Base-by-base conservation (phyloP, 2,329 filamentous ascomycete genomes). In the Talaromyces sp. region DNA sequence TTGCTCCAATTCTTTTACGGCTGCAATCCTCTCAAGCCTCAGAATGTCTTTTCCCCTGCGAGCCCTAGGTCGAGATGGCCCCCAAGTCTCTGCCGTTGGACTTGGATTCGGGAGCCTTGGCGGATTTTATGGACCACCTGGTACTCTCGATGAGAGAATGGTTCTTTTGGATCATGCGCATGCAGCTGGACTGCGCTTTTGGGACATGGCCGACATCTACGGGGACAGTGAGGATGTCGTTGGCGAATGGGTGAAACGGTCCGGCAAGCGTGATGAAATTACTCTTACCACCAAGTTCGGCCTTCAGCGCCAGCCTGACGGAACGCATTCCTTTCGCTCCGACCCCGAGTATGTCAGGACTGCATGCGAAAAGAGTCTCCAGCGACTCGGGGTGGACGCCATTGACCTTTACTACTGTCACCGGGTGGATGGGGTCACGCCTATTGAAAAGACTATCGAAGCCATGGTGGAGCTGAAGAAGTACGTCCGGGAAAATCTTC, bases 391-490 rank as follows among this genome's bases (percentile, higher is more conserved):
- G 3, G 57, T 72, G n/a, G 62, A 68, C 17, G 62, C 66, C 0
- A 79, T 84, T 19, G 79, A 81, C 61, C 67, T 81, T 10, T 78
- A 78, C 61, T 81, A 81, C 64, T 68, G 72, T 63, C 78, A 80
- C 65, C 73, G 75, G 28, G 67, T 77, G 51, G 75, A 81, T 64
- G 65, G 65, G 1, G 64, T 73, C 22, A 70, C 71, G 30, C 70
- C 71, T 1, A 66, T 74, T 53, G 72, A 74, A 63, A 67, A 68
- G 62, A 73, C 77, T 0, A 73, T 80, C 64, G 62, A 69, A 25
- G 77, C 69, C 22, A 70, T 82, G 70, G 75, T 72, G 56, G 75
- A 81, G 63, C 68, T 81, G 6, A 71, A 77, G 61, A 68, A 73
- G 69, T 25, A 57, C 19, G 32, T 55, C 17, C 3, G 42, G n/a